Conservation (phyloP, 192 early-diverging fungal genomes). For the Thamnidium elegans region DNA sequence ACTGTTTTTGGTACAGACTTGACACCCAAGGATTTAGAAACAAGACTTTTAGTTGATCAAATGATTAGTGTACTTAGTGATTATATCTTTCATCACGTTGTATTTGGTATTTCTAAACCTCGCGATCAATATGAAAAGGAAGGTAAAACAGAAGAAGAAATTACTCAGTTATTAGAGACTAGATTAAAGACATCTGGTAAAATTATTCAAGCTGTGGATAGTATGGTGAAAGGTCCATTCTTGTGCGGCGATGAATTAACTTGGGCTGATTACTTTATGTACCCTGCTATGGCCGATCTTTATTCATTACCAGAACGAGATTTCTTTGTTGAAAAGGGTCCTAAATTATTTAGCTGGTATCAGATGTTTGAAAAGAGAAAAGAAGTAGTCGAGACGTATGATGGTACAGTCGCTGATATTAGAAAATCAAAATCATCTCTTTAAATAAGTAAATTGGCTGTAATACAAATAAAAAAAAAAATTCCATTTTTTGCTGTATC, state of each 20-base stretch:
- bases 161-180: conserved; percentile 3
- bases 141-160: conserved; percentile 18
- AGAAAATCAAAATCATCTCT: conserved; percentile 10
- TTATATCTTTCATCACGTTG: conserved; percentile 30
- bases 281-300: conserved; percentile 31
- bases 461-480: neutral
- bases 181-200: neutral
- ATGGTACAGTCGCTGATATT: conserved; percentile 31
- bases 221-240: conserved; percentile 2
- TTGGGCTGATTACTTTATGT: conserved; percentile 41
- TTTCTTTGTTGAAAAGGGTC: conserved; percentile 17
- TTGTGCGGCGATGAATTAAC: conserved; percentile 29
- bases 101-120: conserved; percentile 25
- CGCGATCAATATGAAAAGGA: conserved; percentile 16
- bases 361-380: conserved; percentile 17
- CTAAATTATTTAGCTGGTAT: conserved; percentile 31
- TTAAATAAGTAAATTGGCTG: neutral
- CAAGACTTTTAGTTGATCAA: conserved; percentile 13
- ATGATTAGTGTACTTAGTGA: conserved; percentile 32
- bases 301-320: conserved; percentile 21
- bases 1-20: conserved; percentile 6
- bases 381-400: conserved; percentile 23
- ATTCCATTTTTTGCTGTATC: neutral
- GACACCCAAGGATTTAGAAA: conserved; percentile 16
- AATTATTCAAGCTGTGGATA: conserved; percentile 9